Percentiles rank a stretch among this genome's conserved stretches.
phyloP scores from a whole-genome alignment of 257 asterid species.

The Fraxinus anomala region DNA sequence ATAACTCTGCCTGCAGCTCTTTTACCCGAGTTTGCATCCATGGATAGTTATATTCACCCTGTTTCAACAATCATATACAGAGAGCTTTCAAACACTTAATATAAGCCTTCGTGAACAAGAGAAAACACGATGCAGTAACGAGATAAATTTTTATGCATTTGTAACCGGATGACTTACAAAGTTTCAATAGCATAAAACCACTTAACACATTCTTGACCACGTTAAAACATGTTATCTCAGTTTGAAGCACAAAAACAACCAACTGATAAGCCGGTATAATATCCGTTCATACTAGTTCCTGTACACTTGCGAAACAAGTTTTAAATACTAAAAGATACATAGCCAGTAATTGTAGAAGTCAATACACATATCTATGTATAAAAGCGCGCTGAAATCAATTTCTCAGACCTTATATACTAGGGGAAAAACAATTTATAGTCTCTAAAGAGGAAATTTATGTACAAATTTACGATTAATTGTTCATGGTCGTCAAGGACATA shows the following conservation, averaged over 20 bases:
- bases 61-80: conserved; percentile 20
- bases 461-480: background rate
- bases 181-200: background rate
- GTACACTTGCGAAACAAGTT: background rate
- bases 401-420: background rate
- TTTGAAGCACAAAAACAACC: background rate
- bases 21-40: conserved; percentile 57
- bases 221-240: background rate
- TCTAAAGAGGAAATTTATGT: background rate
- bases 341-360: background rate
- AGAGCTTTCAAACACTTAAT: conserved; percentile 2
- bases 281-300: background rate
- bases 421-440: background rate
- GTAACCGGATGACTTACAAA: background rate
- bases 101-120: background rate
- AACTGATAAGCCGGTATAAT: background rate
- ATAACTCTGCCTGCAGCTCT: conserved; percentile 37
- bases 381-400: background rate
- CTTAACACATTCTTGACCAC: background rate
- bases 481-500: background rate
- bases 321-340: background rate
- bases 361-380: background rate
- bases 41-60: conserved; percentile 28
- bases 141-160: background rate
- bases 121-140: background rate